Base-by-base conservation (phyloP, 495 filamentous ascomycete species). In the Lineolata rhizophorae region DNA sequence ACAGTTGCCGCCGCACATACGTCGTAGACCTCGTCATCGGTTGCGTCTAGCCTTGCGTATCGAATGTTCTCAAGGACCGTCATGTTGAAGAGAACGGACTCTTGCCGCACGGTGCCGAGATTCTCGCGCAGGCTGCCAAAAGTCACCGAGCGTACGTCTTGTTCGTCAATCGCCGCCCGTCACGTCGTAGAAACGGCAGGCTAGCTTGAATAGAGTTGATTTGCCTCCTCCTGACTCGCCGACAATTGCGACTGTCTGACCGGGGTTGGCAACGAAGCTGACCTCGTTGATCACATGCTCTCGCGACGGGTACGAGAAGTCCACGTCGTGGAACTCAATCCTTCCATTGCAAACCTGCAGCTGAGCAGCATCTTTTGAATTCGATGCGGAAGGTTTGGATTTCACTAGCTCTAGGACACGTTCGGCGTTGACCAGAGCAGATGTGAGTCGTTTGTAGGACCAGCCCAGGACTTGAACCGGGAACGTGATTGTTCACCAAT, bases 221-320 rank as follows among this genome's bases (percentile, higher is more conserved):
- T 84, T 87, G 13, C 78, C 78, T 16, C 65, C 64, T 14, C 78
- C 78, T 2, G 73, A 77, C 38, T 68, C 64, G 2, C 78, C 79
- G n/a, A 83, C 78, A 12, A 84, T 61, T 5, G 76, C 78, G 9
- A 76, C 59, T 5, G 72, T 80, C 34, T 62, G 58, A 11, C 78
- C 78, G 2, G 53, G 35, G 27, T 41, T 37, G 24, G 46, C 52
- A 10, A 46, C 54, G 40, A 83, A 72, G 42, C 55, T 69, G 37
- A 83, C 55, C 27, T 65, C 48, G 38, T 75, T 72, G 46, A 81
- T 56, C 13, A 67, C 68, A 5, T 58, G 54, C 47, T 75, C 72
- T 36, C 72, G 62, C 28, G 61, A 52, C 50, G 80, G 73, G 54
- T 83, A 82, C 22, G 68, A 64, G 44, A 80, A 82, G 37, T 50